Conservation (phyloP, 495 filamentous ascomycete species). For the Eremomyces bilateralis region DNA sequence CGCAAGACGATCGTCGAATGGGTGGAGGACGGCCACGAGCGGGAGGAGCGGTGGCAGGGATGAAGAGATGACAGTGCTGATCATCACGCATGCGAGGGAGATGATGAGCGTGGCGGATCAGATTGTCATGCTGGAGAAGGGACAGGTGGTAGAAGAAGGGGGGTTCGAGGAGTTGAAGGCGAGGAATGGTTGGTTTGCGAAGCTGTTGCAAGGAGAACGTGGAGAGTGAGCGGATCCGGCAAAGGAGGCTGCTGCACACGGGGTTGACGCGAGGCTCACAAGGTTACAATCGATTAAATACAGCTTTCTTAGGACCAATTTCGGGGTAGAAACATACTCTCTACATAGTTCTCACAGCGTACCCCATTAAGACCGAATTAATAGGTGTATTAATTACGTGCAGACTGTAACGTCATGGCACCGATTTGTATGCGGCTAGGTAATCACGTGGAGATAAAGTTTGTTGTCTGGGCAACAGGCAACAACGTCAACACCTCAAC, state of each 20-base stretch:
- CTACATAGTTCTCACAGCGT: no score
- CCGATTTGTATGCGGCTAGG: no score
- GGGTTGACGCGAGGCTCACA: no score
- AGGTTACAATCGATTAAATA: no score
- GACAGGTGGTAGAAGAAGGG: constrained; percentile 43
- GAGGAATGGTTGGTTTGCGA: constrained; percentile 19
- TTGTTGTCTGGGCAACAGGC: no score
- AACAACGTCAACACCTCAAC: no score
- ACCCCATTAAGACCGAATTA: no score
- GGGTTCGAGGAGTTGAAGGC: constrained; percentile 30
- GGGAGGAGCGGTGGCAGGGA: background rate
- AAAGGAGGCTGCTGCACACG: background rate
- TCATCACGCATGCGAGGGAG: constrained; percentile 56
- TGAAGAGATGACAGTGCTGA: constrained; percentile 32
- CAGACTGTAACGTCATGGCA: no score
- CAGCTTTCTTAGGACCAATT: no score
- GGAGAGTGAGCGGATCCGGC: background rate
- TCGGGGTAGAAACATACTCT: no score
- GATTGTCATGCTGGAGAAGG: constrained; percentile 47
- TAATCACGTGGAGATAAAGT: no score
- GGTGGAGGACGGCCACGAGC: constrained; percentile 6
- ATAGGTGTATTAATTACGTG: no score
- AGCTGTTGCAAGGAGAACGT: constrained; percentile 16
- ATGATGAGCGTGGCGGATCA: constrained; percentile 66
- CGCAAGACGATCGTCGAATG: constrained; percentile 7